Percentiles rank a stretch among this genome's conserved stretches.
phyloP scores from a whole-genome alignment of 2,329 filamentous ascomycete species.

The Colletotrichum endophyticum region DNA sequence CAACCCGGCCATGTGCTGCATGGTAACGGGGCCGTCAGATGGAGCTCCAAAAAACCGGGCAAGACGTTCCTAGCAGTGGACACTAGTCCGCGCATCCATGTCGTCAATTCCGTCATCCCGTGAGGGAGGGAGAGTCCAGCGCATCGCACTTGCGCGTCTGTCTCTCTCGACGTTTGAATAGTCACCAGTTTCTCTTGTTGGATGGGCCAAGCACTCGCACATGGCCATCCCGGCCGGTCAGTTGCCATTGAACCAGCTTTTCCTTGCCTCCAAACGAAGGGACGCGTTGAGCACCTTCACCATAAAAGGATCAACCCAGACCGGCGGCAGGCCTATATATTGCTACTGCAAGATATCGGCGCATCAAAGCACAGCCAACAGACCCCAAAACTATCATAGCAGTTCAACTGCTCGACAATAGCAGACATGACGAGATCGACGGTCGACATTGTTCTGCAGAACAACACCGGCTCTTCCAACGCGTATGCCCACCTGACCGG shows the following conservation, averaged over 20 bases:
- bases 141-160: background rate
- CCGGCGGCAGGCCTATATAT: background rate
- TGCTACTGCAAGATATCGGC: background rate
- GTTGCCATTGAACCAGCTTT: background rate
- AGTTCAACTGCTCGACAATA: background rate
- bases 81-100: background rate
- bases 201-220: background rate
- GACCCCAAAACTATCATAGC: background rate
- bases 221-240: background rate
- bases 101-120: constrained; percentile 8
- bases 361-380: background rate
- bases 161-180: background rate
- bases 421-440: constrained; percentile 38
- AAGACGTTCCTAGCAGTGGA: background rate
- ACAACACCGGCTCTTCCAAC: constrained; percentile 64
- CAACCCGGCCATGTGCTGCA: background rate
- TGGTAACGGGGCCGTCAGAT: background rate
- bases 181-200: background rate
- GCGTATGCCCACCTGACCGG: constrained; percentile 78
- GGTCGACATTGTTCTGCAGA: constrained; percentile 67
- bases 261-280: background rate
- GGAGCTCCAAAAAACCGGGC: background rate
- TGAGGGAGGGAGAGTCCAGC: background rate
- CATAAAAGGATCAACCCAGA: background rate
- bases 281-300: background rate